Base-by-base conservation (phyloP, 345 rosid species). In the Atalantia buxifolia region DNA sequence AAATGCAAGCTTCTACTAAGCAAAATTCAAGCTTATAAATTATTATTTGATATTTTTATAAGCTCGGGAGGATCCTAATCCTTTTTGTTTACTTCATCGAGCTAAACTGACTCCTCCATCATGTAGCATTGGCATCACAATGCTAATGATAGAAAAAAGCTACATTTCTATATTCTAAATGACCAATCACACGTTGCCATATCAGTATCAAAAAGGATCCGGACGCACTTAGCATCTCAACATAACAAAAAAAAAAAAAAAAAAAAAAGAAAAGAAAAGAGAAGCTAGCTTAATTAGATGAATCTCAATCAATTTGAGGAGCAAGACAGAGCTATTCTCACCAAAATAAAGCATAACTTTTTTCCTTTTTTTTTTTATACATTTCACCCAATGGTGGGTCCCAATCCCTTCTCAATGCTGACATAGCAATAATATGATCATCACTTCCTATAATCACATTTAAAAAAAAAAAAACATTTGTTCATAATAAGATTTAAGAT, bases 371-470 rank as follows among this genome's bases (percentile, higher is more conserved):
- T n/a, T n/a, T n/a, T 48, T 48, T 16, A 33, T 16, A 36, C 33
- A 56, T 56, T 35, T 22, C 48, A 57, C 33, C 38, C 80, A 63
- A 28, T 48, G 48, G n/a, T 38, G 57, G 67, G 53, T 69, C 72
- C 38, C 69, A 48, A 74, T 69, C 73, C 72, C 27, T 68, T 42
- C 65, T 35, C 62, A 36, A 77, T 56, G 40, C 77, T 62, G 30
- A 60, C 76, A 76, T 21, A 71, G 60, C 42, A 79, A 36, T 24
- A 56, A 5, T 19, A 55, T 5, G 61, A 6, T 24, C 16, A 9
- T 53, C 56, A 21, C 35, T 30, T 0, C 22, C 71, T 45, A 45
- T 2, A 45, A 13, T 45, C 50, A 45, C 50, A 10, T 13, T 2
- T 10, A 19, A 19, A 65, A 65, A 35, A 65, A 62, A 27, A 14